Evolutionary conservation across 73 alveolate genomes (phyloP).

Genomic region (Effrenium voratum): DNA sequence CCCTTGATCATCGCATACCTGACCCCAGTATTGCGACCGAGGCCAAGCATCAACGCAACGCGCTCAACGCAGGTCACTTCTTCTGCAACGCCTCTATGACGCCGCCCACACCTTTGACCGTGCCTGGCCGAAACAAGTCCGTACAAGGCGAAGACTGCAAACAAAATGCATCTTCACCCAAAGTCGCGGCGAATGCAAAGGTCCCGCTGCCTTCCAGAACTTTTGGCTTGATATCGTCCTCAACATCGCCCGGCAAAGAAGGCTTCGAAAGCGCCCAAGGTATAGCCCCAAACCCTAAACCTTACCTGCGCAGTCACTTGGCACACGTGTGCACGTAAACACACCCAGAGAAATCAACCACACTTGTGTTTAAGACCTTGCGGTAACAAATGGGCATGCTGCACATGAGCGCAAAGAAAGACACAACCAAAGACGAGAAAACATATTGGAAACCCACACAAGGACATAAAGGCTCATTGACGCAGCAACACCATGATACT

Average conservation of each 20-base stretch:
- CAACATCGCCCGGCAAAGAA: background rate
- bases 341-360: background rate
- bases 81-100: constrained; percentile 88
- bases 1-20: constrained; percentile 90
- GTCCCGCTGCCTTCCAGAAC: background rate
- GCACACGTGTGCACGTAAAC: background rate
- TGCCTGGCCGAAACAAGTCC: constrained; percentile 23
- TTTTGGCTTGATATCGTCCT: background rate
- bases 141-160: background rate
- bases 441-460: no score
- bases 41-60: background rate
- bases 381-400: no score
- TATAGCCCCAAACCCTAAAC: background rate
- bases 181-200: background rate
- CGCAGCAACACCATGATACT: no score
- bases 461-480: no score
- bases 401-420: no score
- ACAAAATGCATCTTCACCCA: background rate
- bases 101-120: constrained; percentile 82
- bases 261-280: background rate
- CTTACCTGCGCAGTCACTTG: no score
- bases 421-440: no score
- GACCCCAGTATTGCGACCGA: background rate
- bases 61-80: constrained; percentile 2
- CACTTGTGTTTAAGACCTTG: background rate